A percentile compares a stretch with the other conserved stretches of the same genome.
phyloP scores from a whole-genome alignment of 23 red algal species.

The Gracilaria vermiculophylla region DNA sequence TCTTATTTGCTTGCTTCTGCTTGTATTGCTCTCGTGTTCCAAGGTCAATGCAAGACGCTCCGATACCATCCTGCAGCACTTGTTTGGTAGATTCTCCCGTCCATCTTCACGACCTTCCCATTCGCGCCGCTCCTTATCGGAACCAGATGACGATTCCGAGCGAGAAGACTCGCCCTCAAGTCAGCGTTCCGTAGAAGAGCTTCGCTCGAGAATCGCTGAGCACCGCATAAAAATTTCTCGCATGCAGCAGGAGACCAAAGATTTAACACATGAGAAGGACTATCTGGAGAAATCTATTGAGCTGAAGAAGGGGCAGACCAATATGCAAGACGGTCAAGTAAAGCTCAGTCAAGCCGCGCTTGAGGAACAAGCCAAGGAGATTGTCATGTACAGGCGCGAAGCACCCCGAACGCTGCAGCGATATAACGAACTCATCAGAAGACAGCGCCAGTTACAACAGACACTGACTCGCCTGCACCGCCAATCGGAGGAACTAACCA shows the following conservation, averaged over 20 bases:
- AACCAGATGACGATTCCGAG: not conserved
- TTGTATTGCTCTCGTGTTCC: not conserved
- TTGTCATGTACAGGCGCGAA: slow-evolving; percentile 49
- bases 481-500: slow-evolving; percentile 39
- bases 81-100: not conserved
- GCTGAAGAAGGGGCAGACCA: slow-evolving; percentile 49
- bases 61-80: not conserved
- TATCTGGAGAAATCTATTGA: slow-evolving; percentile 61
- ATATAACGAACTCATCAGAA: slow-evolving; percentile 54
- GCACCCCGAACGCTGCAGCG: slow-evolving; percentile 33
- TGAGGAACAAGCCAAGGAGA: slow-evolving; percentile 52
- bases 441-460: slow-evolving; percentile 48
- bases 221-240: slow-evolving; percentile 36
- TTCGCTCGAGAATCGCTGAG: slow-evolving; percentile 29
- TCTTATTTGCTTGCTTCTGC: not conserved
- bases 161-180: not conserved
- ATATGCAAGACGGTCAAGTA: slow-evolving; percentile 68
- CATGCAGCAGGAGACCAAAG: slow-evolving; percentile 48
- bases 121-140: not conserved
- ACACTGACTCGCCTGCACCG: slow-evolving; percentile 37
- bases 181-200: not conserved
- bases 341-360: slow-evolving; percentile 58
- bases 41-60: not conserved
- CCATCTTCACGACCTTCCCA: slow-evolving; percentile 8
- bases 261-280: slow-evolving; percentile 34